phyloP scores from a whole-genome alignment of 1,284 basidiomycete species.

The Ganoderma multipileum region DNA sequence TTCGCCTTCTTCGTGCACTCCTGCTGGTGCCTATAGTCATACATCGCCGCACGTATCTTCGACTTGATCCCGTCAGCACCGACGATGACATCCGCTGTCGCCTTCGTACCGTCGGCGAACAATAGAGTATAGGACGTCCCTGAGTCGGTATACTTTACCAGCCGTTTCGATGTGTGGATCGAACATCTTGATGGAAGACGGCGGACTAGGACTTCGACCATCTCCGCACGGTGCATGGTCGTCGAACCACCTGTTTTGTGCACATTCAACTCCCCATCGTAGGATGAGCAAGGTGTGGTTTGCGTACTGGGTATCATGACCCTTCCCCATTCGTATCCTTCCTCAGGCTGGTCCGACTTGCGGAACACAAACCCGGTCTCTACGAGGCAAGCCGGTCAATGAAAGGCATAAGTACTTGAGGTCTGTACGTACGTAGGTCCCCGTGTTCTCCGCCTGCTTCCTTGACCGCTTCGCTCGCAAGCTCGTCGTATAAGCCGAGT shows the following conservation, averaged over 20 bases:
- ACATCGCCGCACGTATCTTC: conserved; percentile 23
- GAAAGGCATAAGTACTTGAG: not conserved
- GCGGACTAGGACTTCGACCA: conserved; percentile 42
- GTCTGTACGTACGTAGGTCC: conserved; percentile 12
- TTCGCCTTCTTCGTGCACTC: conserved; percentile 11
- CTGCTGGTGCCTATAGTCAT: conserved; percentile 20
- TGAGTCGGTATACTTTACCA: conserved; percentile 35
- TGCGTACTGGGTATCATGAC: conserved; percentile 27
- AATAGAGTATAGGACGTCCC: conserved; percentile 16
- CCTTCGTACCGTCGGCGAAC: conserved; percentile 31
- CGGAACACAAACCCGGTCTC: conserved; percentile 31
- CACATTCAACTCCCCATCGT: not conserved
- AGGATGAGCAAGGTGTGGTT: not conserved
- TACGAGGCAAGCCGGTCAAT: not conserved
- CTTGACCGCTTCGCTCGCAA: conserved; percentile 36
- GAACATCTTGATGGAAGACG: conserved; percentile 40
- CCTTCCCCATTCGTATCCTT: conserved; percentile 26
- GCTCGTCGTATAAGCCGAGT: conserved; percentile 43
- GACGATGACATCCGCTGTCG: conserved; percentile 31
- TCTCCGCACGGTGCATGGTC: conserved; percentile 42
- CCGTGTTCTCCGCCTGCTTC: not conserved
- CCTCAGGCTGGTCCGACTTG: conserved; percentile 27
- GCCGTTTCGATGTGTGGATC: conserved; percentile 44
- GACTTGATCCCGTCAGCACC: conserved; percentile 33
- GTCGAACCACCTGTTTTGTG: conserved; percentile 40